These are phyloP conservation scores for Aspergillus sp. DNA, from an alignment of 2,329 filamentous ascomycete species.

Conservation along the genomic window DNA sequence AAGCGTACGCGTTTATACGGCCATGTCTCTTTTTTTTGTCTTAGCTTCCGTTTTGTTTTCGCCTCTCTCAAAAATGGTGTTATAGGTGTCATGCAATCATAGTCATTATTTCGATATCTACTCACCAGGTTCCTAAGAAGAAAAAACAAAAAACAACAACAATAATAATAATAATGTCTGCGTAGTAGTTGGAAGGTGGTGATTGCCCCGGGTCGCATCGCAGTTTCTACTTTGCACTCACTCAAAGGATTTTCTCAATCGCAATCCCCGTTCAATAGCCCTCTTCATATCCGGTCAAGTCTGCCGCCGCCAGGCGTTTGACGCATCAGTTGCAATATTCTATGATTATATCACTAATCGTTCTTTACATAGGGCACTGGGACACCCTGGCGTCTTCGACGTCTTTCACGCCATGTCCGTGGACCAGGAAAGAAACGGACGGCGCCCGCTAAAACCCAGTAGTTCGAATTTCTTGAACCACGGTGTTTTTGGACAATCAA, in stretches of 20 bases:
- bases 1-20: background rate
- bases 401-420: background rate
- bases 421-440: background rate
- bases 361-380: background rate
- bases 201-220: background rate
- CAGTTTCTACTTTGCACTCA: background rate
- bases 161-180: too few species aligned
- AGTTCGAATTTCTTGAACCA: background rate
- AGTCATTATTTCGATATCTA: background rate
- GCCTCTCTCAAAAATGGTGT: constrained; percentile 20
- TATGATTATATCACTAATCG: constrained; percentile 2
- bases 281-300: background rate
- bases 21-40: constrained; percentile 1
- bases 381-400: background rate
- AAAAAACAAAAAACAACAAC: too few species aligned
- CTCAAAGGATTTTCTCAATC: background rate
- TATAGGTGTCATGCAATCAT: constrained; percentile 23
- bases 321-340: background rate
- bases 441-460: background rate
- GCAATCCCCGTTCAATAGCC: background rate
- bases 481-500: background rate
- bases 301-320: background rate
- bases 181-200: background rate
- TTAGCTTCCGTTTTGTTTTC: constrained; percentile 9
- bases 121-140: too few species aligned